These are phyloP conservation scores for Phytophthora gonapodyides DNA, from an alignment of 352 stramenopile species.

Conservation along the genomic window DNA sequence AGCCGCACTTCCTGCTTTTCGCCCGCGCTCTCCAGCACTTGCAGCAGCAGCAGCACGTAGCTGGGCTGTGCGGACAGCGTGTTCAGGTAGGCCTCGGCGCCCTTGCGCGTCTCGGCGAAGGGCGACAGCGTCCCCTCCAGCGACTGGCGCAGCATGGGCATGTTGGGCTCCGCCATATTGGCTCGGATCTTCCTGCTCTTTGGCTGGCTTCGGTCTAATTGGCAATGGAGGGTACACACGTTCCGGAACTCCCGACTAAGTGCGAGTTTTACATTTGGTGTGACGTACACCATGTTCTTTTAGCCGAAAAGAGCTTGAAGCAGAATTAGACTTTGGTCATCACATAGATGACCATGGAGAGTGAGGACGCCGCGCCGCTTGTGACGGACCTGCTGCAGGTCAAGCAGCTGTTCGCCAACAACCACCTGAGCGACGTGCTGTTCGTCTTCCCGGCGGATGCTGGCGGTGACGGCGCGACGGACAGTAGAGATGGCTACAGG, in stretches of 20 bases:
- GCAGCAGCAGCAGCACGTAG: slow-evolving; percentile 75
- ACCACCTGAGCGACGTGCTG: slow-evolving; percentile 78
- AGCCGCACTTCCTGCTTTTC: slow-evolving; percentile 76
- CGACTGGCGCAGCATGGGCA: slow-evolving; percentile 68
- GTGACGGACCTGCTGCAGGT: slow-evolving; percentile 60
- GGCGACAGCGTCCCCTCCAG: slow-evolving; percentile 83
- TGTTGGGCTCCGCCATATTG: slow-evolving; percentile 65
- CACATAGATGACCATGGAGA: slow-evolving; percentile 13
- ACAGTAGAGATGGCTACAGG: slow-evolving; percentile 10
- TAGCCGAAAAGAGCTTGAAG: slow-evolving; percentile 18
- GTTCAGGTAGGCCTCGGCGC: slow-evolving; percentile 68
- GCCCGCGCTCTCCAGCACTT: slow-evolving; percentile 65
- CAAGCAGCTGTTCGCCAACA: slow-evolving; percentile 64
- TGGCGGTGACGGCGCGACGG: neutral
- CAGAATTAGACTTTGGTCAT: neutral
- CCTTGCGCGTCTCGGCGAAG: slow-evolving; percentile 70
- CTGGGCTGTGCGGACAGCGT: slow-evolving; percentile 63
- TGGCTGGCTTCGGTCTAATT: slow-evolving; percentile 15
- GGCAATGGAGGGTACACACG: slow-evolving; percentile 7
- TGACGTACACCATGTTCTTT: slow-evolving; percentile 4
- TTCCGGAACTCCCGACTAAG: slow-evolving; percentile 8
- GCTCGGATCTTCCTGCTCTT: slow-evolving; percentile 23
- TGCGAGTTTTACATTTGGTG: neutral
- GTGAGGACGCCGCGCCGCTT: slow-evolving; percentile 26
- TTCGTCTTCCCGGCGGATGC: slow-evolving; percentile 71